Conservation (phyloP, 106 monocot genomes). For the Iris macrosiphon region DNA sequence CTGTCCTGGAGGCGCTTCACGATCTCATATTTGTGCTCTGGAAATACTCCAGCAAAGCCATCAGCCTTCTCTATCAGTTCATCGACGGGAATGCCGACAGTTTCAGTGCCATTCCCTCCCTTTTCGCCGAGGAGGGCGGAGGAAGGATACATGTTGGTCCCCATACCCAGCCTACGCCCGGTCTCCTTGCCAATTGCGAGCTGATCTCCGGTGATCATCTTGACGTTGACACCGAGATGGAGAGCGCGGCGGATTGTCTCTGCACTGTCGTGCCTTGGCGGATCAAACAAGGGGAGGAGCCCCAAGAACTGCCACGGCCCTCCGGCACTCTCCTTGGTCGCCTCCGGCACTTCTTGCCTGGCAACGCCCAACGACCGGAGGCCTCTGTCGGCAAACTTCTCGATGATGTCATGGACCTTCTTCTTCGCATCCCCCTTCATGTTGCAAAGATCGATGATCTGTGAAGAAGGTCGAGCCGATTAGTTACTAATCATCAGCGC, state of each 20-base stretch:
- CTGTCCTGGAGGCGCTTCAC: conserved; percentile 41
- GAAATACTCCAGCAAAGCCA: conserved; percentile 67
- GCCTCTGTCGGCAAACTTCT: conserved; percentile 51
- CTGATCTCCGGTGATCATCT: conserved; percentile 75
- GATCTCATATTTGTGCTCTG: conserved; percentile 56
- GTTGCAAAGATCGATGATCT: conserved; percentile 66
- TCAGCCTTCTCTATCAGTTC: conserved; percentile 68
- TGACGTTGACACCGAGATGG: conserved; percentile 67
- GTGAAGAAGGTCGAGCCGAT: too few species aligned
- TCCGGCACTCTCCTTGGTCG: conserved; percentile 33
- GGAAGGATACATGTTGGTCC: conserved; percentile 72
- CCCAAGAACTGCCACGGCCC: conserved; percentile 61
- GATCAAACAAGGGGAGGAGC: conserved; percentile 62
- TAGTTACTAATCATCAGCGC: too few species aligned
- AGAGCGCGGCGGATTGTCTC: conserved; percentile 59
- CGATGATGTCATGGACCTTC: conserved; percentile 41
- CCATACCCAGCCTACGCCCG: conserved; percentile 62
- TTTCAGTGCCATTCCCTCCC: conserved; percentile 8
- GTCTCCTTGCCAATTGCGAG: conserved; percentile 75
- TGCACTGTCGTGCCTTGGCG: conserved; percentile 65
- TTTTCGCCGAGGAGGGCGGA: conserved; percentile 47
- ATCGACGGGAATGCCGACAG: conserved; percentile 35
- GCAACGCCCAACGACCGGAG: conserved; percentile 55
- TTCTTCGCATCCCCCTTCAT: conserved; percentile 18
- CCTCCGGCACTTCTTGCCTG: conserved; percentile 44